Conservation (phyloP, 2,329 filamentous ascomycete species). For the Diaporthe citriasiana region DNA sequence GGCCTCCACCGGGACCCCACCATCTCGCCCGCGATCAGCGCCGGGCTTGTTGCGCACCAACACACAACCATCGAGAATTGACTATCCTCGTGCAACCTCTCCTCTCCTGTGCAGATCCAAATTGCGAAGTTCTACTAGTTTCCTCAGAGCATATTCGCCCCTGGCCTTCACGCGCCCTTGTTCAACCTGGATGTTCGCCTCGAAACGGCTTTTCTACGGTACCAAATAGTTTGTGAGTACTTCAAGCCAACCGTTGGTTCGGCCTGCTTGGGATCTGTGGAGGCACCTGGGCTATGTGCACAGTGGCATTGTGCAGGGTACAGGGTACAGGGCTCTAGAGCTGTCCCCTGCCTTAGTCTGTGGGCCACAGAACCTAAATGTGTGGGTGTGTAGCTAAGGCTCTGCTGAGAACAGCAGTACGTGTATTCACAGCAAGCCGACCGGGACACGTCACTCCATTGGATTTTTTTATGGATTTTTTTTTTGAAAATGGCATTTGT, state of each 20-base stretch:
- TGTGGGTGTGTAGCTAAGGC: too few relatives aligned
- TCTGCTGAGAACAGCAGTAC: too few relatives aligned
- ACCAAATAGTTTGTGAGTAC: slow-evolving; percentile 43
- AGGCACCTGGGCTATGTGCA: too few relatives aligned
- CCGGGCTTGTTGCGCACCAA: slow-evolving; percentile 21
- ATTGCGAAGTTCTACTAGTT: slow-evolving; percentile 21
- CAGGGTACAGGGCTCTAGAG: too few relatives aligned
- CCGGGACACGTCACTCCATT: too few relatives aligned
- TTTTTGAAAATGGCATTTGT: too few relatives aligned
- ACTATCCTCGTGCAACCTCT: neutral
- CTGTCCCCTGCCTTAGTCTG: too few relatives aligned
- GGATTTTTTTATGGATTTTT: too few relatives aligned
- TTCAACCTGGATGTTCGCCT: slow-evolving; percentile 29
- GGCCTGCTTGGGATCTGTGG: too few relatives aligned
- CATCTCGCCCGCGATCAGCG: slow-evolving; percentile 17
- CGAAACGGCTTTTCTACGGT: neutral
- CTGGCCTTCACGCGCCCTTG: slow-evolving; percentile 7
- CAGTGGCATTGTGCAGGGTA: too few relatives aligned
- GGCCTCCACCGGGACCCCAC: slow-evolving; percentile 13
- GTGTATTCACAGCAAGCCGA: too few relatives aligned
- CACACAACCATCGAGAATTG: slow-evolving; percentile 34
- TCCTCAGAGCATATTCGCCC: slow-evolving; percentile 34
- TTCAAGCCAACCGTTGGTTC: neutral
- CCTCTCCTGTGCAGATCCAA: neutral
- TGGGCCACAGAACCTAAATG: too few relatives aligned